Conservation (phyloP, 1,139 yeast species). For the Protomyces gravidus region DNA sequence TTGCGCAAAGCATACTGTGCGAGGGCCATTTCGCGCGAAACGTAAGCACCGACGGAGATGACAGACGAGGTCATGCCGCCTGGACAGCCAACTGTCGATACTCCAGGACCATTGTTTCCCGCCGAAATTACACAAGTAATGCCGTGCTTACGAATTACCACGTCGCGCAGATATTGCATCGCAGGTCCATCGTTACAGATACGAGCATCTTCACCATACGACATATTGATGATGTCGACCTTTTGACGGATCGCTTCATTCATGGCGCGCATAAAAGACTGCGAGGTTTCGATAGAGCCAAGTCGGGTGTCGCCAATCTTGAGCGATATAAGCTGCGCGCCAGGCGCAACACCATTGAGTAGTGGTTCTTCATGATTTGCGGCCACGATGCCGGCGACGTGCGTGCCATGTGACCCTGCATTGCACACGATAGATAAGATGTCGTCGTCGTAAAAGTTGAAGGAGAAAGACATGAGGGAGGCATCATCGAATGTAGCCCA, state of each 20-base stretch:
- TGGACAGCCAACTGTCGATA: slow-evolving; percentile 31
- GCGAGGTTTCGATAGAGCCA: slow-evolving; percentile 31
- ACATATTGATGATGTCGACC: slow-evolving; percentile 31
- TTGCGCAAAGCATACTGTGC: slow-evolving; percentile 30
- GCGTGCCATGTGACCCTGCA: slow-evolving; percentile 32
- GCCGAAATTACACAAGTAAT: slow-evolving; percentile 31
- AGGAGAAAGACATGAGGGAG: slow-evolving; percentile 29
- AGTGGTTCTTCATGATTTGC: slow-evolving; percentile 29
- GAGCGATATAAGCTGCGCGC: slow-evolving; percentile 32
- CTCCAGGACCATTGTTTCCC: slow-evolving; percentile 32
- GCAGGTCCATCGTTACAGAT: slow-evolving; percentile 28
- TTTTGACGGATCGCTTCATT: slow-evolving; percentile 28
- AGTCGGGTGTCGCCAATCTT: slow-evolving; percentile 32
- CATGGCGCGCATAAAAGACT: slow-evolving; percentile 31
- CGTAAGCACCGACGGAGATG: slow-evolving; percentile 32
- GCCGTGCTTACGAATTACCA: slow-evolving; percentile 25
- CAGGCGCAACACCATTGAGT: slow-evolving; percentile 31
- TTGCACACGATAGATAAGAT: slow-evolving; percentile 29
- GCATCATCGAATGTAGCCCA: slow-evolving; percentile 26
- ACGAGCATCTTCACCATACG: slow-evolving; percentile 32
- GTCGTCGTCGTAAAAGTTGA: slow-evolving; percentile 31
- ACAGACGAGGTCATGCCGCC: slow-evolving; percentile 32
- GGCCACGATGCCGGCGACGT: slow-evolving; percentile 32
- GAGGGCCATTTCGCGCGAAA: slow-evolving; percentile 30
- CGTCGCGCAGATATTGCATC: slow-evolving; percentile 29